These are phyloP conservation scores for Hypoxylon sp. DNA, from an alignment of 2,329 filamentous ascomycete species.

Conservation along the genomic window DNA sequence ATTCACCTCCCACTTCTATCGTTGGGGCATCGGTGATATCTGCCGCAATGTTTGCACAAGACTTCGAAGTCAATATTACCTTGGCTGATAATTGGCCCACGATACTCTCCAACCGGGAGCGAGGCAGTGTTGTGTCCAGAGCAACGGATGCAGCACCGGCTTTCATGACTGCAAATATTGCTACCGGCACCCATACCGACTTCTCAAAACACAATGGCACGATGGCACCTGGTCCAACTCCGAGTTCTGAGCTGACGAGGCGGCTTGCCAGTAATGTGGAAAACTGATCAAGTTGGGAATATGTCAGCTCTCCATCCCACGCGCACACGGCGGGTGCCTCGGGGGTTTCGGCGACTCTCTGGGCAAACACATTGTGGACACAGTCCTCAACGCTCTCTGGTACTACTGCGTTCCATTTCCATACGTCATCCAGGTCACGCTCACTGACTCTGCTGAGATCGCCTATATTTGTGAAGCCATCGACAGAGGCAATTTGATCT, in stretches of 20 bases:
- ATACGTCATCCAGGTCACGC: constrained; percentile 32
- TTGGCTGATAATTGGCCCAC: not conserved
- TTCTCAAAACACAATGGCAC: constrained; percentile 58
- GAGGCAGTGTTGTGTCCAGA: constrained; percentile 51
- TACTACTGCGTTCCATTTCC: constrained; percentile 31
- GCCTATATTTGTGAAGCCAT: not conserved
- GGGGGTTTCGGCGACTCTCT: constrained; percentile 32
- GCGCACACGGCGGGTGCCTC: constrained; percentile 51
- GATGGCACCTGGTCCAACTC: constrained; percentile 51
- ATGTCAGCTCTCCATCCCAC: constrained; percentile 55
- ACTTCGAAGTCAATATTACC: too few species aligned
- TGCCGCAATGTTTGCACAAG: too few species aligned
- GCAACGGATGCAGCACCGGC: constrained; percentile 53
- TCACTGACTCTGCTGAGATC: constrained; percentile 9
- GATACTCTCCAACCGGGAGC: constrained; percentile 12
- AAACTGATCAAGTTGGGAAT: constrained; percentile 51
- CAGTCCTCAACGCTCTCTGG: constrained; percentile 16
- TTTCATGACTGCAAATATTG: constrained; percentile 57
- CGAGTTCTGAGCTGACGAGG: constrained; percentile 38
- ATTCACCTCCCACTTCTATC: too few species aligned
- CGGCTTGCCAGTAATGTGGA: constrained; percentile 46
- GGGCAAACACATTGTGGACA: constrained; percentile 37
- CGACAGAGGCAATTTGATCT: constrained; percentile 19
- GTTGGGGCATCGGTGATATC: too few species aligned
- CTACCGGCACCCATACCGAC: constrained; percentile 55